Evolutionary conservation across 108 stramenopile genomes (phyloP), one percentile per base, ranked within the genome.

Genomic region (Thalassiosira profunda): DNA sequence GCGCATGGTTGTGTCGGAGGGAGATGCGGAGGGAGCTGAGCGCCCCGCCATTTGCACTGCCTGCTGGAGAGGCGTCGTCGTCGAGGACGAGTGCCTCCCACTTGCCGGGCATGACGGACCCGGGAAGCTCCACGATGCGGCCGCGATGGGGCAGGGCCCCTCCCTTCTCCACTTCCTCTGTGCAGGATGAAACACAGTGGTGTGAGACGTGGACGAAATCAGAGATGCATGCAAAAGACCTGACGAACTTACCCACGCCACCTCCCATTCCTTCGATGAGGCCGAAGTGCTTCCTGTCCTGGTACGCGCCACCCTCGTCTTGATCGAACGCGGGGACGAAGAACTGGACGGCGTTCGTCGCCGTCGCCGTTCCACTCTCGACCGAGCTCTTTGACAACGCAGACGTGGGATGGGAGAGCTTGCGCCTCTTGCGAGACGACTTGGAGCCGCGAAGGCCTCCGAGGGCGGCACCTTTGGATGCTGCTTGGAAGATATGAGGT

Each of bases 241-340:
- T 42, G 4, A 25, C 46, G 52, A 12, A 53, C 73, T 59, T 17
- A 60, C 73, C 73, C n/a, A 52, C 36, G 5, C 73, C 73, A 41
- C 73, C 63, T 10, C 73, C 73, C 17, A 74, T 24, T 42, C 73
- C 63, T 48, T 74, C 73, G 17, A 74, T 74, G 5, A 66, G 29
- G 4, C 73, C 73, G 36, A 74, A 59, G 42, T 65, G 61, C 43
- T 65, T 74, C 34, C 44, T 47, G 41, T 74, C 58, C 4, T 52
- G 69, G 38, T 48, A 70, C 33, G 41, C 46, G 29, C 33, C 58
- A 8, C 44, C 37, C 2, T 33, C 60, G 37, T 48, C 26, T 25
- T 38, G 48, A 3, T 61, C 70, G 46, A 54, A 54, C 30, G 31
- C 40, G 20, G 56, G 63, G 1, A 74, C 63, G 23, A 33, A 29